Evolutionary conservation across 2,329 filamentous ascomycete genomes (phyloP), one percentile per base, ranked within the genome.

Genomic region (Fusarium setosum): DNA sequence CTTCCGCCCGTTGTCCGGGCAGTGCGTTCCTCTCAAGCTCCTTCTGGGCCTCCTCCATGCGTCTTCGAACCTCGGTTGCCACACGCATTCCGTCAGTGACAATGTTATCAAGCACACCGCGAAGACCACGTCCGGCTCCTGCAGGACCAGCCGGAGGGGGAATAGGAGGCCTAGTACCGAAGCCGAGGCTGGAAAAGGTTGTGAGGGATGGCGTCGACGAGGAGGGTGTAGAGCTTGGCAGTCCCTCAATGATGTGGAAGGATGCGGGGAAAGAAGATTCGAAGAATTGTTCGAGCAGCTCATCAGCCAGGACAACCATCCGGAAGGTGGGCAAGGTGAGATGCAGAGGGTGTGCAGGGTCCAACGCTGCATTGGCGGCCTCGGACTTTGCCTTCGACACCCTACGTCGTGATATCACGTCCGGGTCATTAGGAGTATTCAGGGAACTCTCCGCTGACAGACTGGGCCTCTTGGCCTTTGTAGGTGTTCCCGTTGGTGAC

Each of bases 241-340:
- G 73, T 24, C 85, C 85, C 12, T 96, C 92, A 21, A 92, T 90
- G 44, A 97, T 89, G 72, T 92, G 93, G 86, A 99, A 96, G 2
- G 94, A 97, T 50, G 92, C 89, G 0, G 95, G 93, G 80, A 98
- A 97, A 37, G 94, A 96, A 1, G 93, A 92, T 80, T 99, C 96
- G 76, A 99, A 99, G 80, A 99, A 99, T 70, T 96, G 92, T 73
- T 99, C 95, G 6, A 99, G 87, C 1, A 96, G 86, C 77, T 99
- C 96, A 74, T 99, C 96, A 40, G 96, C 96, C 8, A 99, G 88
- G 10, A 99, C 92, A 4, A 99, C 94, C 96, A 99, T 99, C 67
- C 96, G 91, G 85, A 99, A 99, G 1, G 96, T 99, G 1, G 96
- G 96, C 2, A 99, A 86, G 1, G 96, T 98, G 73, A 99, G 97